Evolutionary conservation across 306 rosid genomes (phyloP).

Genomic region (Rosa persica): DNA sequence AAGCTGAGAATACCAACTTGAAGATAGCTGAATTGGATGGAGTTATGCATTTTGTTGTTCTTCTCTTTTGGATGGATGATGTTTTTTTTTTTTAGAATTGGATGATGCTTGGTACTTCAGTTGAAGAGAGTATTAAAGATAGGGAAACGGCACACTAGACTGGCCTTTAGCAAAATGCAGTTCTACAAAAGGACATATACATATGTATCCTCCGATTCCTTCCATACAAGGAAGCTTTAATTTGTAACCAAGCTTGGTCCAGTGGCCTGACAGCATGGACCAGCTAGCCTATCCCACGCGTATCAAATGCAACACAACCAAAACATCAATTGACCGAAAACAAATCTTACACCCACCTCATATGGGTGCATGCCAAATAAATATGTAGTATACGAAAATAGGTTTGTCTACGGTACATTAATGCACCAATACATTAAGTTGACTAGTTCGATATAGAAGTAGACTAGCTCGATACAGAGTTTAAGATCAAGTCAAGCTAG

Average conservation of each 20-base stretch:
- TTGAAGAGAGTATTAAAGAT: neutral
- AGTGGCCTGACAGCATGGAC: constrained; percentile 14
- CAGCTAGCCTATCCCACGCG: neutral
- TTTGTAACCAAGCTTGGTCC: constrained; percentile 1
- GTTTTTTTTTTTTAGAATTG: too few species aligned
- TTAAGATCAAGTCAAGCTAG: too few species aligned
- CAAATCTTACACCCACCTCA: neutral
- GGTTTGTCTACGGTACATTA: too few species aligned
- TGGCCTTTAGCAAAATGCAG: neutral
- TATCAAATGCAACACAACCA: neutral
- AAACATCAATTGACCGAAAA: neutral
- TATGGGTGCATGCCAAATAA: neutral
- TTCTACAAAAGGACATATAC: neutral
- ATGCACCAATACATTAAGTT: too few species aligned
- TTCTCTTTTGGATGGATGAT: neutral
- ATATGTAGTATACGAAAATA: neutral
- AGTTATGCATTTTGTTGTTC: neutral
- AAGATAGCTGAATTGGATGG: neutral
- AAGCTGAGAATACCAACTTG: neutral
- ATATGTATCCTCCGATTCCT: neutral
- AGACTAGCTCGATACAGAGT: too few species aligned
- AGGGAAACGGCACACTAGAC: neutral
- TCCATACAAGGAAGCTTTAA: neutral
- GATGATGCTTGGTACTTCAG: neutral
- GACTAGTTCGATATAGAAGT: too few species aligned